Base-by-base conservation (phyloP, 805 yeast genomes). In the Danielia oregonensis region DNA sequence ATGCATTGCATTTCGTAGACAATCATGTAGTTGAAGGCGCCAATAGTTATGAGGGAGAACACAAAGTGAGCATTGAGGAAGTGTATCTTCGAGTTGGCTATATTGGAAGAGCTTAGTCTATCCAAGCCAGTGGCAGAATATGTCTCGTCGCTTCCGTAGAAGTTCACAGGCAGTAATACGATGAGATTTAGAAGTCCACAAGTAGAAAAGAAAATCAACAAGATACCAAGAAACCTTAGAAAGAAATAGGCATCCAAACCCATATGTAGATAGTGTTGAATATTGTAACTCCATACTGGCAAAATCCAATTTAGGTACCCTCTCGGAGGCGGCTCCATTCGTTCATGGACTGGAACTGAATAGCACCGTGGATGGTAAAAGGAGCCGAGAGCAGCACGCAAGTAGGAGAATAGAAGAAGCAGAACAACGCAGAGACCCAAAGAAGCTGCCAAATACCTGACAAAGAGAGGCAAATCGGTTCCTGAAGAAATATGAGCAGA, bases 211-310 rank as follows among this genome's bases (percentile, higher is more conserved):
- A 81, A 64, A 2, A 71, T 40, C 21, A 76, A 49, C 8, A 83
- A 49, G 4, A 80, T 59, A 31, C 63, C 55, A 29, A 86, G 49
- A 46, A 73, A 86, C 32, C 95, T 56, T 2, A 86, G 48, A 43
- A 85, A 81, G 49, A 82, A 79, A 52, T 82, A 86, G 0, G 88
- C 78, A 54, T 87, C 96, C 6, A 85, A 52, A 0, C 95, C 94
- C 40, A 72, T 58, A 1, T 63, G 55, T 17, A 68, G 51, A 46
- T 76, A 79, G 18, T 63, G 59, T 6, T 65, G 61, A 4, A 75
- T 59, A 1, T 68, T 65, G 14, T 57, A 51, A 6, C 50, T 41
- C 18, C 75, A 35, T 0, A 73, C 61, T 0, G 76, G 72, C 4
- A 48, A 28, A 2, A 81, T 41, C 91, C 91, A 85, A 4, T 66